Conservation (phyloP, 2,329 filamentous ascomycete species). For the Fonsecaea nubica region DNA sequence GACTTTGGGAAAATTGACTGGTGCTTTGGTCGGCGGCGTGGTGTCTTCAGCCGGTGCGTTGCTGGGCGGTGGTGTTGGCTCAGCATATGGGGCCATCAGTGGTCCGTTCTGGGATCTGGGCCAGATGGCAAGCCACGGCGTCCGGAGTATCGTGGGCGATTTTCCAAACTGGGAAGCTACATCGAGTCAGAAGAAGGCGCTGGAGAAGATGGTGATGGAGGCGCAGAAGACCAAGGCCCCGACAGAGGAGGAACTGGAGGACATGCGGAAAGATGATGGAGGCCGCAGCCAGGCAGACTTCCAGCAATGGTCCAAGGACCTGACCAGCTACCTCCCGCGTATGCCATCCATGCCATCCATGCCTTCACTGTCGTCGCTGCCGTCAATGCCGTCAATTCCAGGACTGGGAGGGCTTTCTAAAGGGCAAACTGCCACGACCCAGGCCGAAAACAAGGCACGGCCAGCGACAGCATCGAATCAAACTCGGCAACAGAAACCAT, state of each 20-base stretch:
- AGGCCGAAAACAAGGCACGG: slow-evolving; percentile 6
- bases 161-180: slow-evolving; percentile 31
- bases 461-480: slow-evolving; percentile 15
- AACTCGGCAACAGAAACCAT: slow-evolving; percentile 14
- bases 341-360: slow-evolving; percentile 29
- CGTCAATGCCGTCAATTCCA: slow-evolving; percentile 24
- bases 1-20: slow-evolving; percentile 28
- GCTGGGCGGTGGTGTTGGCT: slow-evolving; percentile 28
- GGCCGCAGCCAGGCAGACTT: slow-evolving; percentile 20
- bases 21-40: slow-evolving; percentile 28
- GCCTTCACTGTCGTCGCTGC: slow-evolving; percentile 21
- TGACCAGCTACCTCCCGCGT: slow-evolving; percentile 29
- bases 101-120: slow-evolving; percentile 33
- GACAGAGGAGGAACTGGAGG: slow-evolving; percentile 24
- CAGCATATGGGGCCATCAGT: slow-evolving; percentile 28
- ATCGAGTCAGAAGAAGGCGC: slow-evolving; percentile 28
- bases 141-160: slow-evolving; percentile 29
- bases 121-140: slow-evolving; percentile 29
- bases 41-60: slow-evolving; percentile 26
- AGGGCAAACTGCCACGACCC: slow-evolving; percentile 9
- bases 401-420: slow-evolving; percentile 22
- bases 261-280: slow-evolving; percentile 27
- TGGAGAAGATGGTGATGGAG: slow-evolving; percentile 31
- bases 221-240: slow-evolving; percentile 28
- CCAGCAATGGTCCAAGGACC: slow-evolving; percentile 23